Percentiles rank a stretch among this genome's conserved stretches.
Conservation (phyloP, 768 basidiomycete species). For the Vararia minispora region DNA sequence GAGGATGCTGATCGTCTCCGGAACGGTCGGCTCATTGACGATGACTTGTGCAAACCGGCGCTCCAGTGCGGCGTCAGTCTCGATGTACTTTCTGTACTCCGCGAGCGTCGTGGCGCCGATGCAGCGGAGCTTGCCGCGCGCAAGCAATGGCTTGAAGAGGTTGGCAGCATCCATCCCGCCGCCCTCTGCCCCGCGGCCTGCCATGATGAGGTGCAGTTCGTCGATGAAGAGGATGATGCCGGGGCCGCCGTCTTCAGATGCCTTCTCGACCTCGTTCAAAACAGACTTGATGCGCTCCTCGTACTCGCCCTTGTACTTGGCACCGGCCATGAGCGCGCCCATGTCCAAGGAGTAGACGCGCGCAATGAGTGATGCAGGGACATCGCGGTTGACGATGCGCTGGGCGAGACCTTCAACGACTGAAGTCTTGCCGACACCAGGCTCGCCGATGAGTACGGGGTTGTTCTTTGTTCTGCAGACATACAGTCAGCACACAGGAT, state of each 20-base stretch:
- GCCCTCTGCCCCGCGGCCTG: slow-evolving; percentile 69
- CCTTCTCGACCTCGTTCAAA: slow-evolving; percentile 87
- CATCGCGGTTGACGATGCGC: slow-evolving; percentile 89
- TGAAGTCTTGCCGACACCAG: slow-evolving; percentile 92
- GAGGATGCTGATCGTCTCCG: slow-evolving; percentile 87
- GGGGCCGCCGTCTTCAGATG: slow-evolving; percentile 52
- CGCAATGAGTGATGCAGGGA: slow-evolving; percentile 61
- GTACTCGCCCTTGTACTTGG: slow-evolving; percentile 92
- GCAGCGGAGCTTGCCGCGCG: slow-evolving; percentile 65
- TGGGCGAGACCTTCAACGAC: slow-evolving; percentile 95
- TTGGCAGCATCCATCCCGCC: slow-evolving; percentile 93
- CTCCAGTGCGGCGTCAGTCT: slow-evolving; percentile 85
- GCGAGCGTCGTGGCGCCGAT: slow-evolving; percentile 90
- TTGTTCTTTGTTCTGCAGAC: slow-evolving; percentile 83
- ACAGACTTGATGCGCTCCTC: slow-evolving; percentile 94
- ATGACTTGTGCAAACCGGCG: slow-evolving; percentile 89
- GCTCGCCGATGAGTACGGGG: slow-evolving; percentile 93
- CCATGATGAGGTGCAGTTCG: slow-evolving; percentile 91
- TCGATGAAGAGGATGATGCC: slow-evolving; percentile 92
- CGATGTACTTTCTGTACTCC: slow-evolving; percentile 90
- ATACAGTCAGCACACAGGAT: slow-evolving; percentile 9
- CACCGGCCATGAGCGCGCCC: slow-evolving; percentile 91
- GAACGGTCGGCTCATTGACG: slow-evolving; percentile 82
- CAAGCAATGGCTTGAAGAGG: slow-evolving; percentile 85
- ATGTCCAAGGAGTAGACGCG: slow-evolving; percentile 83